A percentile compares a stretch with the other conserved stretches of the same genome.
Conservation (phyloP, 2,329 filamentous ascomycete genomes). For the Davidsoniella eucalypti region DNA sequence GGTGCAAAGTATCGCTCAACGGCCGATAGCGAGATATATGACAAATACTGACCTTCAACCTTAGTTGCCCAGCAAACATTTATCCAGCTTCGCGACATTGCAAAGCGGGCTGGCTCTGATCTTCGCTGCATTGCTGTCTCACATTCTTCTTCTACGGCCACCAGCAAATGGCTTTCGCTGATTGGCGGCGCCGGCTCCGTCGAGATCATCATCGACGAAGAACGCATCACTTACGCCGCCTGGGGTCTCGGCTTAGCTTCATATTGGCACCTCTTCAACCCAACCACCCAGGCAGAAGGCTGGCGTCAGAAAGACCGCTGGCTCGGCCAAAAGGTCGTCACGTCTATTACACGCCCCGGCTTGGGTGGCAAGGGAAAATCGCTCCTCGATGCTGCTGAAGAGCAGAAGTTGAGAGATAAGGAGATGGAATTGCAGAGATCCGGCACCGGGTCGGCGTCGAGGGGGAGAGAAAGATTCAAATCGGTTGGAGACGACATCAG, state of each 20-base stretch:
- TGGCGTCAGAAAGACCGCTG: constrained; percentile 37
- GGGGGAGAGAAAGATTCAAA: constrained; percentile 18
- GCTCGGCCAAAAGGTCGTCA: constrained; percentile 34
- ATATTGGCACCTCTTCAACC: constrained; percentile 37
- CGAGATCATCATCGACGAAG: constrained; percentile 38
- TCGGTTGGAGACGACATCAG: background rate
- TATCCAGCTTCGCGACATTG: constrained; percentile 35
- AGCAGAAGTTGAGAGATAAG: background rate
- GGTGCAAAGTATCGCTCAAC: too few species aligned
- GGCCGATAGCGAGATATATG: too few species aligned
- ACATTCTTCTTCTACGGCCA: constrained; percentile 39
- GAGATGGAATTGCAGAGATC: background rate
- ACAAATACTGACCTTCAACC: background rate
- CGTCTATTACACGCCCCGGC: constrained; percentile 20
- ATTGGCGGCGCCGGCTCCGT: constrained; percentile 41
- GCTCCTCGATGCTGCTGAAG: constrained; percentile 4
- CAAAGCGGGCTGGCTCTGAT: constrained; percentile 29
- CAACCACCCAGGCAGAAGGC: constrained; percentile 32
- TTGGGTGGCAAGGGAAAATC: constrained; percentile 5
- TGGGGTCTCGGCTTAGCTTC: constrained; percentile 39
- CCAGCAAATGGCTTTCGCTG: constrained; percentile 38
- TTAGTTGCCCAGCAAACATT: constrained; percentile 41
- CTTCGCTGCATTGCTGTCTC: constrained; percentile 42
- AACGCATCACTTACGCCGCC: constrained; percentile 38
- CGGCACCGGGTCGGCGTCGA: background rate